A percentile compares a stretch with the other conserved stretches of the same genome.
These are phyloP conservation scores for Glycine tomentella DNA, from an alignment of 306 rosid genomes.

Conservation along the genomic window DNA sequence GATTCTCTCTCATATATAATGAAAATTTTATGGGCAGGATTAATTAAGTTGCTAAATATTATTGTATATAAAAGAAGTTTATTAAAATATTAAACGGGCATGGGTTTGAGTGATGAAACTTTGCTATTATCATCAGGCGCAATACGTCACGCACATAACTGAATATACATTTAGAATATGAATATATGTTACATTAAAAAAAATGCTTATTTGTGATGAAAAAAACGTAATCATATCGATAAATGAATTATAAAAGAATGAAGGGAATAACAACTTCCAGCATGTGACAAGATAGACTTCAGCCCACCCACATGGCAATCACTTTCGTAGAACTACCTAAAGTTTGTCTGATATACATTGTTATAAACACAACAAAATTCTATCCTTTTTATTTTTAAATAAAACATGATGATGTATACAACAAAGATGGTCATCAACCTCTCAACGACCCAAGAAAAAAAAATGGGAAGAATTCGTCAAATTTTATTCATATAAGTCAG, in stretches of 20 bases:
- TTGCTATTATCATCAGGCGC: conserved; percentile 18
- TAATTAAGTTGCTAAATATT: not conserved
- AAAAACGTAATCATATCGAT: not conserved
- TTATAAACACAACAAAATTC: not conserved
- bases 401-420: not conserved
- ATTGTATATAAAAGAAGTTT: not conserved
- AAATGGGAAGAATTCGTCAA: no score
- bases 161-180: not conserved
- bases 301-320: conserved; percentile 24
- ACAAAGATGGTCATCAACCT: not conserved
- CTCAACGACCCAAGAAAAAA: not conserved
- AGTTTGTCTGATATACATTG: not conserved
- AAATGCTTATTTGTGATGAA: not conserved
- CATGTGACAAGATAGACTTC: not conserved
- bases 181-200: not conserved
- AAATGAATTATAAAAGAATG: not conserved
- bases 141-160: not conserved
- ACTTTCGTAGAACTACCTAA: not conserved
- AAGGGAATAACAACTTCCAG: not conserved
- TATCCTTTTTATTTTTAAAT: not conserved
- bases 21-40: not conserved
- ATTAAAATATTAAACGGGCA: not conserved
- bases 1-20: not conserved
- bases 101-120: conserved; percentile 4
- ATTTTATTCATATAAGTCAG: no score